A percentile compares a stretch with the other conserved stretches of the same genome.
Conservation (phyloP, 2,329 filamentous ascomycete genomes). For the Cryphonectria carpinicola region DNA sequence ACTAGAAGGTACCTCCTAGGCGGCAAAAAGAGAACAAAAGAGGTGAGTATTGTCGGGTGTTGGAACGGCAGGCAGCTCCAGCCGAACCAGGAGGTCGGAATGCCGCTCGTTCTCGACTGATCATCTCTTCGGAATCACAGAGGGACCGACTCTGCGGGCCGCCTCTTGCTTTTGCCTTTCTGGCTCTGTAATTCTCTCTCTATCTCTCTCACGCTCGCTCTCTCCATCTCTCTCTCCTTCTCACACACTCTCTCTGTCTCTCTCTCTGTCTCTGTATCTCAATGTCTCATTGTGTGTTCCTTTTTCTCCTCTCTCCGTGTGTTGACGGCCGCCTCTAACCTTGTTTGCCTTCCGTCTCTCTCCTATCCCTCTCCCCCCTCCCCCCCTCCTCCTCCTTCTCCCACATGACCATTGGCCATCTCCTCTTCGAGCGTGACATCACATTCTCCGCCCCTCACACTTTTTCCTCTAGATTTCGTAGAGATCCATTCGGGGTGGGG, state of each 20-base stretch:
- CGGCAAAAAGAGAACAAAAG: background rate
- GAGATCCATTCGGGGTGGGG: background rate
- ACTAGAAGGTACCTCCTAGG: background rate
- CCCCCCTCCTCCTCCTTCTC: background rate
- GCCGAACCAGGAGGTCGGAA: background rate
- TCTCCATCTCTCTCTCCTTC: too few species aligned
- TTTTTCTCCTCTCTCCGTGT: background rate
- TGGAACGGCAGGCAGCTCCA: background rate
- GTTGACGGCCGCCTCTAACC: background rate
- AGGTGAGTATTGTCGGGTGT: background rate
- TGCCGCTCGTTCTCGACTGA: background rate
- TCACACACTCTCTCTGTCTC: background rate
- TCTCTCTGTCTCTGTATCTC: background rate
- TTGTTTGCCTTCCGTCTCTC: too few species aligned
- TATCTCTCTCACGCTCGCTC: background rate
- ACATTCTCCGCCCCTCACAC: too few species aligned
- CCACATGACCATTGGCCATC: too few species aligned
- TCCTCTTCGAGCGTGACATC: background rate
- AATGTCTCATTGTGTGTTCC: background rate
- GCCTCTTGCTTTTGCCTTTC: background rate
- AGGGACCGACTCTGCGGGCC: too few species aligned
- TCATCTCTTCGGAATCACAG: too few species aligned
- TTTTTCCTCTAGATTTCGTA: background rate
- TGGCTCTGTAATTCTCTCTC: background rate
- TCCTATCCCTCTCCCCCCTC: too few species aligned